Base-by-base conservation (phyloP, 1,139 yeast genomes). In the Saccharomyces hybrid region DNA sequence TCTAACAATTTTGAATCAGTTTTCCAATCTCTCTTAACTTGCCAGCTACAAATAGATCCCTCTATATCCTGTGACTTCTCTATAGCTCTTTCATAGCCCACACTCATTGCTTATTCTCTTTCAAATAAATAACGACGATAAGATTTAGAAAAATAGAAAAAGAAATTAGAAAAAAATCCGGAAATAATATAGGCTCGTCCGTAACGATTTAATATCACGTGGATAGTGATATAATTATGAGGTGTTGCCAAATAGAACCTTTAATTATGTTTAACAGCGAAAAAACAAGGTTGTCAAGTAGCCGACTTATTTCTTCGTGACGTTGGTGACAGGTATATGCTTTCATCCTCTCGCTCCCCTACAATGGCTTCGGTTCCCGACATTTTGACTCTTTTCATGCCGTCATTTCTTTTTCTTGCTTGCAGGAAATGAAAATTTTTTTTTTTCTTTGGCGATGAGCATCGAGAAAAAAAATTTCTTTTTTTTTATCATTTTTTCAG, bases 401-500 rank as follows among this genome's bases (percentile, higher is more conserved):
- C 16, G 38, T 32, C n/a, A 29, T 32, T 32, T 32, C 16, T 32
- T 14, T n/a, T 32, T 32, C 38, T 5, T 32, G n/a, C 8, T 14
- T 32, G 38, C 11, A n/a, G n/a, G n/a, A 32, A 14, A n/a, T 32
- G 38, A 32, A 32, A 32, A 32, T 13, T 32, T 32, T 32, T 32
- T 28, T 29, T 29, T 9, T 29, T 29, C n/a, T 29, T 29, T 29
- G 32, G 38, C 38, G 38, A 32, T 32, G 38, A 32, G 38, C 38
- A 32, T 32, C 38, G 38, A 32, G 38, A 16, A 32, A n/a, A n/a
- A 32, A 20, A 20, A 38, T 38, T 38, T 38, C 44, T 38, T 38
- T 38, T 38, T 38, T 38, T 38, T 49, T 27, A n/a, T 49, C 44
- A 11, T 38, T 38, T 38, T 38, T 38, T 38, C 25, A 88, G 86